phyloP scores from a whole-genome alignment of 257 asterid genomes.

The Orobanche coerulescens region DNA sequence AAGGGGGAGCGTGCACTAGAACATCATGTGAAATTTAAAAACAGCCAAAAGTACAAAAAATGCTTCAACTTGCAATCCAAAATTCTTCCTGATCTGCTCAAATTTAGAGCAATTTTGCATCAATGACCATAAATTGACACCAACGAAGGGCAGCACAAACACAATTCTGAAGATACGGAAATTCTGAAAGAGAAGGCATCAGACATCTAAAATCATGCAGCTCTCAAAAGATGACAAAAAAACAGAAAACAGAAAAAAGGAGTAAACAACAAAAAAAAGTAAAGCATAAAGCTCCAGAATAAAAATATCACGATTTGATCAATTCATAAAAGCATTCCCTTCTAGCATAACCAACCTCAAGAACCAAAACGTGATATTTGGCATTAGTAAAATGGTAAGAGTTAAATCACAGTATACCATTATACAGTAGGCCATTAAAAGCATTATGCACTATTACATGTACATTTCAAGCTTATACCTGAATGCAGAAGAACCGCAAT shows the following conservation, averaged over 20 bases:
- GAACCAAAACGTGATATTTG: neutral
- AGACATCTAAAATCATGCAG: neutral
- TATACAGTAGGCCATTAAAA: neutral
- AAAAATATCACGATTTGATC: conserved; percentile 5
- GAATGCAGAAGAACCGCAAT: conserved; percentile 64
- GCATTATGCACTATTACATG: neutral
- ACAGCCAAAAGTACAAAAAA: conserved; percentile 75
- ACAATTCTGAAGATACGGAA: neutral
- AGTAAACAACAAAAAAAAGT: neutral
- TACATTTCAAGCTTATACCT: conserved; percentile 42
- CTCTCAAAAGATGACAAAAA: neutral
- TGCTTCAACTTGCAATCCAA: conserved; percentile 88
- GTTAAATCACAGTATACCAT: conserved; percentile 1
- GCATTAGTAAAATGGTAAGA: neutral
- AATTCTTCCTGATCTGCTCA: conserved; percentile 75
- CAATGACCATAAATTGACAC: conserved; percentile 13
- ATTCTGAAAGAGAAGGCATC: conserved; percentile 1
- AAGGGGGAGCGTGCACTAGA: conserved; percentile 94
- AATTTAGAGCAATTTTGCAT: conserved; percentile 19
- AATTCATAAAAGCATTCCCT: conserved; percentile 4
- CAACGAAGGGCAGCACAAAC: neutral
- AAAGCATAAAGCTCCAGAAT: neutral
- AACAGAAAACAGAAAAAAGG: neutral
- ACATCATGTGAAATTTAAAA: conserved; percentile 79
- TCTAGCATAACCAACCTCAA: conserved; percentile 2